These are phyloP conservation scores for Salix suchowensis DNA, from an alignment of 345 rosid genomes.

Conservation along the genomic window DNA sequence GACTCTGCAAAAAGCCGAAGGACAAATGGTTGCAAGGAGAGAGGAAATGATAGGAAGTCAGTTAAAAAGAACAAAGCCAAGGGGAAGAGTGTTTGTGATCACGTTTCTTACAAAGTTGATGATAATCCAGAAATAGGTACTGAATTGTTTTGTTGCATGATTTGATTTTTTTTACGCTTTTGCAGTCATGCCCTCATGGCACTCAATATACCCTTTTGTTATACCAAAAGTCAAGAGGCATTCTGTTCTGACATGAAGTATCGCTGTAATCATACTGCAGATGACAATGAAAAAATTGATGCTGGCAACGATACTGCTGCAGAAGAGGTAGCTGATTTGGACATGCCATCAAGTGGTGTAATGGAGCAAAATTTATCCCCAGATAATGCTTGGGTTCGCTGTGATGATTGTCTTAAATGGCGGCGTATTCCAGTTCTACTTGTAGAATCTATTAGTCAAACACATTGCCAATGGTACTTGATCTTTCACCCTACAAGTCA, in stretches of 20 bases:
- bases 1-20: slow-evolving; percentile 38
- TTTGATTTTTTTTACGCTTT: background rate
- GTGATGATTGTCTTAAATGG: slow-evolving; percentile 96
- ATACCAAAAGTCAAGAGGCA: background rate
- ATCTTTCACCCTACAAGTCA: background rate
- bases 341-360: slow-evolving; percentile 27
- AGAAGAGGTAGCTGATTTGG: slow-evolving; percentile 34
- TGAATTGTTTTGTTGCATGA: slow-evolving; percentile 4
- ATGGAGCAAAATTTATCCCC: slow-evolving; percentile 37
- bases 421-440: slow-evolving; percentile 76
- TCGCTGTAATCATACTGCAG: slow-evolving; percentile 24
- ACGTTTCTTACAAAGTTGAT: slow-evolving; percentile 23
- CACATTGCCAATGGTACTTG: slow-evolving; percentile 69
- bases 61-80: slow-evolving; percentile 31
- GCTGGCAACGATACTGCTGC: slow-evolving; percentile 25
- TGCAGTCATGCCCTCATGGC: background rate
- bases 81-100: slow-evolving; percentile 33
- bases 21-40: slow-evolving; percentile 31
- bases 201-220: background rate
- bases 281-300: slow-evolving; percentile 26
- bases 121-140: slow-evolving; percentile 49
- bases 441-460: slow-evolving; percentile 57
- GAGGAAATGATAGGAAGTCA: slow-evolving; percentile 32
- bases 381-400: slow-evolving; percentile 86
- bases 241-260: slow-evolving; percentile 9